phyloP scores from a whole-genome alignment of 2,329 filamentous ascomycete genomes.

The Pseudogymnoascus sp. region DNA sequence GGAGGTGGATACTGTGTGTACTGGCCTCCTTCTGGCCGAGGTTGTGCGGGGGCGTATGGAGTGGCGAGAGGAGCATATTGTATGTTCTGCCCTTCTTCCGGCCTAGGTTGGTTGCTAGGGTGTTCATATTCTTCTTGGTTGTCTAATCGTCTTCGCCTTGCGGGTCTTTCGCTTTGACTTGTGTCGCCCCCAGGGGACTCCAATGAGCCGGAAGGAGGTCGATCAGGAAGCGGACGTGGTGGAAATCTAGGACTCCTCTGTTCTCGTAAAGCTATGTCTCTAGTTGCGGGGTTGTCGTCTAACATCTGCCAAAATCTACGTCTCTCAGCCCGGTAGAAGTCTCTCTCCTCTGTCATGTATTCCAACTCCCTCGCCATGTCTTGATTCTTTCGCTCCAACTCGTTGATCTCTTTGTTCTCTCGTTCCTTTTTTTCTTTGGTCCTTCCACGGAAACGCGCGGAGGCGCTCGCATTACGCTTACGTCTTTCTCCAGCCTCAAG shows the following conservation, averaged over 20 bases:
- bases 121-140: background rate
- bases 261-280: background rate
- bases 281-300: background rate
- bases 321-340: slow-evolving; percentile 67
- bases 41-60: background rate
- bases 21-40: background rate
- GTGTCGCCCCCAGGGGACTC: background rate
- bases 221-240: background rate
- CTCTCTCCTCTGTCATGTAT: slow-evolving; percentile 53
- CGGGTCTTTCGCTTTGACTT: background rate
- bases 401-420: slow-evolving; percentile 60
- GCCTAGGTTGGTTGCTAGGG: background rate
- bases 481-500: slow-evolving; percentile 79
- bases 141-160: background rate
- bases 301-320: slow-evolving; percentile 40
- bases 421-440: slow-evolving; percentile 78
- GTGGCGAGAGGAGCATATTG: background rate
- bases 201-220: background rate
- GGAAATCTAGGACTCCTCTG: background rate
- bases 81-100: background rate
- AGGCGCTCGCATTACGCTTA: slow-evolving; percentile 77
- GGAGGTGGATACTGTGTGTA: background rate
- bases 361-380: slow-evolving; percentile 49
- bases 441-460: slow-evolving; percentile 71
- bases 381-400: slow-evolving; percentile 47